Evolutionary conservation across 164 flowering plant species (phyloP).

Genomic region (Vitis rupestris): DNA sequence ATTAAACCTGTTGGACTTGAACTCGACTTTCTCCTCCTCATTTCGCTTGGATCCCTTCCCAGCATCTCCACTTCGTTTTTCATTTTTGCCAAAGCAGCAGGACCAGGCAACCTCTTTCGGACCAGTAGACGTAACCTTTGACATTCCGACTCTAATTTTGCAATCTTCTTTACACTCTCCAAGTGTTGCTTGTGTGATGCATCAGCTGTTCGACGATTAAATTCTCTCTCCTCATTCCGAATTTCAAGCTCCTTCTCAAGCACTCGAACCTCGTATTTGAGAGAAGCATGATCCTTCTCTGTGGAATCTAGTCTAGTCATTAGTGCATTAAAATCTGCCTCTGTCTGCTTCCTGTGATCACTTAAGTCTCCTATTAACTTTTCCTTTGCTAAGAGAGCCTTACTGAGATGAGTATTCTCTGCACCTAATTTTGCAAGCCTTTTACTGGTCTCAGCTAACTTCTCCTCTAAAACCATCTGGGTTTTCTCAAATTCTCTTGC

Average conservation of each 20-base stretch:
- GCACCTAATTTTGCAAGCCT: slow-evolving; percentile 32
- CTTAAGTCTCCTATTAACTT: slow-evolving; percentile 39
- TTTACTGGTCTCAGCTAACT: slow-evolving; percentile 34
- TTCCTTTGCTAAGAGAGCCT: slow-evolving; percentile 45
- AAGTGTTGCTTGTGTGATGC: slow-evolving; percentile 48
- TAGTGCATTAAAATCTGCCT: slow-evolving; percentile 38
- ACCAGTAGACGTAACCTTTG: slow-evolving; percentile 59
- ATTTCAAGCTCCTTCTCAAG: slow-evolving; percentile 70
- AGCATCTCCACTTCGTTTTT: slow-evolving; percentile 51
- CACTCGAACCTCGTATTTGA: slow-evolving; percentile 56
- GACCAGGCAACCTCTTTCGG: slow-evolving; percentile 53
- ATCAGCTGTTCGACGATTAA: slow-evolving; percentile 50
- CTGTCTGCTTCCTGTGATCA: slow-evolving; percentile 25
- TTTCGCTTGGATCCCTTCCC: slow-evolving; percentile 30
- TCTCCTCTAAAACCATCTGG: slow-evolving; percentile 33
- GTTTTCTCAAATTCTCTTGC: slow-evolving; percentile 41
- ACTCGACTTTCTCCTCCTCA: slow-evolving; percentile 32
- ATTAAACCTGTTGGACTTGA: slow-evolving; percentile 11
- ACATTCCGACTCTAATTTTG: slow-evolving; percentile 64
- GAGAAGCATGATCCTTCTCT: slow-evolving; percentile 48
- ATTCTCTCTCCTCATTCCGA: slow-evolving; percentile 64
- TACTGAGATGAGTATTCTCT: slow-evolving; percentile 45
- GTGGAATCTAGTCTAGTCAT: slow-evolving; percentile 34
- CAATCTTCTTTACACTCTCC: slow-evolving; percentile 51
- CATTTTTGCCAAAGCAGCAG: slow-evolving; percentile 57